These are phyloP conservation scores for Imleria badia DNA, from an alignment of 768 basidiomycete species.

Conservation along the genomic window DNA sequence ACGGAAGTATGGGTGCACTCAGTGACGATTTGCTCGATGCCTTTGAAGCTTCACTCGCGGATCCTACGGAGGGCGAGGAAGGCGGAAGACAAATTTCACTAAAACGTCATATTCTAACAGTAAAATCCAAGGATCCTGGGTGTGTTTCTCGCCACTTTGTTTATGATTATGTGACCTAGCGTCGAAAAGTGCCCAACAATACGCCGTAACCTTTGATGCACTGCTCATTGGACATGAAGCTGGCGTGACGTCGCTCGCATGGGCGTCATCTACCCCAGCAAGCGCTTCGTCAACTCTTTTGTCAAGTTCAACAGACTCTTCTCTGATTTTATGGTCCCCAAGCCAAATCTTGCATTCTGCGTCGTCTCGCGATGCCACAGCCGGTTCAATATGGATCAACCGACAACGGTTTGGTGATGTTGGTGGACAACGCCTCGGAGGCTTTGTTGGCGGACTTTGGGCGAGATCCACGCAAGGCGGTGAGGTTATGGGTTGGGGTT, in stretches of 20 bases:
- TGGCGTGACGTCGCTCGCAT: constrained; percentile 84
- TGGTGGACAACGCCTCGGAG: constrained; percentile 86
- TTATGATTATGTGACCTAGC: constrained; percentile 11
- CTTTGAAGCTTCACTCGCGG: constrained; percentile 81
- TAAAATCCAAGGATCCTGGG: constrained; percentile 44
- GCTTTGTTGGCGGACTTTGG: constrained; percentile 93
- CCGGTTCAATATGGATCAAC: constrained; percentile 80
- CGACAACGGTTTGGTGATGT: constrained; percentile 91
- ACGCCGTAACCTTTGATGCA: constrained; percentile 88
- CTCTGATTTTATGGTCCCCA: constrained; percentile 92
- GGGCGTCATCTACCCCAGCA: constrained; percentile 52
- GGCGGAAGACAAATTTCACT: constrained; percentile 85
- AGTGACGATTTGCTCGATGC: constrained; percentile 81
- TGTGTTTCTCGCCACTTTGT: constrained; percentile 24
- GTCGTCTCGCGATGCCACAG: constrained; percentile 39
- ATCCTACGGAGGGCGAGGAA: constrained; percentile 70
- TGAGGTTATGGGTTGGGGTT: constrained; percentile 83
- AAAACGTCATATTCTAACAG: constrained; percentile 76
- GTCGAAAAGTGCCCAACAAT: constrained; percentile 46
- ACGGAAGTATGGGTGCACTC: constrained; percentile 31
- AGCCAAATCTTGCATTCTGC: constrained; percentile 45
- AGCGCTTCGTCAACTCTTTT: constrained; percentile 51
- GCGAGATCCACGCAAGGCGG: constrained; percentile 43
- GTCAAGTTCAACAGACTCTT: constrained; percentile 95
- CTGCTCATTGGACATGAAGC: constrained; percentile 96